Evolutionary conservation across 306 rosid genomes (phyloP).

Genomic region (Prosopis cineraria): DNA sequence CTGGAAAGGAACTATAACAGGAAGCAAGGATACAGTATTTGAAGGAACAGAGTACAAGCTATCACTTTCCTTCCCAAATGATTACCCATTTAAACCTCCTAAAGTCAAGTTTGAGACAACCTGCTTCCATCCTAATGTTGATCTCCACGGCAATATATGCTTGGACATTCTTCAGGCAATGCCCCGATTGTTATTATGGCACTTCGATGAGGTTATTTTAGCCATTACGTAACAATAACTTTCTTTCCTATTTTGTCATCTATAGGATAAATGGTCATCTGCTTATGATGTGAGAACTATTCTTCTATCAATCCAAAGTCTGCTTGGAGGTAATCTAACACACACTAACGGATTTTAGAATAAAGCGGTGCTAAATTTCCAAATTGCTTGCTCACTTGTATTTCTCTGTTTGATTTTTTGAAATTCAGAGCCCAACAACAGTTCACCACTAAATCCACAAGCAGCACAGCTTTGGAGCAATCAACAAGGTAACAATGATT

Average conservation of each 20-base stretch:
- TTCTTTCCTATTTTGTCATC: neutral
- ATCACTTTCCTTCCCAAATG: constrained; percentile 78
- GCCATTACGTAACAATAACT: neutral
- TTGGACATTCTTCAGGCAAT: constrained; percentile 97
- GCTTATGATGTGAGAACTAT: constrained; percentile 86
- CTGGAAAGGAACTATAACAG: constrained; percentile 95
- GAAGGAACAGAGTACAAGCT: constrained; percentile 90
- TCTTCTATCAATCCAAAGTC: constrained; percentile 78
- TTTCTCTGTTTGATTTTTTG: neutral
- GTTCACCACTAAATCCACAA: constrained; percentile 90
- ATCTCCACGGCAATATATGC: constrained; percentile 82
- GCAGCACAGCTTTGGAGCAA: constrained; percentile 95
- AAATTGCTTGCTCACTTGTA: neutral
- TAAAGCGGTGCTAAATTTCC: neutral
- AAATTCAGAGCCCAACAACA: constrained; percentile 76
- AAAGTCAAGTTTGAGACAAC: constrained; percentile 87
- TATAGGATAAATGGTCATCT: constrained; percentile 85
- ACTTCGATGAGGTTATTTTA: neutral
- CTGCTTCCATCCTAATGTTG: constrained; percentile 95
- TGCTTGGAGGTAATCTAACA: constrained; percentile 74
- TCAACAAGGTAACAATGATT: constrained; percentile 78
- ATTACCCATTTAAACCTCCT: constrained; percentile 94
- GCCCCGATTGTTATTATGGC: neutral
- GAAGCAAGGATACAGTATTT: constrained; percentile 92
- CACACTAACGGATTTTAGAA: neutral